These are phyloP conservation scores for Phialophora verrucosa DNA, from an alignment of 2,329 filamentous ascomycete genomes.

Conservation along the genomic window DNA sequence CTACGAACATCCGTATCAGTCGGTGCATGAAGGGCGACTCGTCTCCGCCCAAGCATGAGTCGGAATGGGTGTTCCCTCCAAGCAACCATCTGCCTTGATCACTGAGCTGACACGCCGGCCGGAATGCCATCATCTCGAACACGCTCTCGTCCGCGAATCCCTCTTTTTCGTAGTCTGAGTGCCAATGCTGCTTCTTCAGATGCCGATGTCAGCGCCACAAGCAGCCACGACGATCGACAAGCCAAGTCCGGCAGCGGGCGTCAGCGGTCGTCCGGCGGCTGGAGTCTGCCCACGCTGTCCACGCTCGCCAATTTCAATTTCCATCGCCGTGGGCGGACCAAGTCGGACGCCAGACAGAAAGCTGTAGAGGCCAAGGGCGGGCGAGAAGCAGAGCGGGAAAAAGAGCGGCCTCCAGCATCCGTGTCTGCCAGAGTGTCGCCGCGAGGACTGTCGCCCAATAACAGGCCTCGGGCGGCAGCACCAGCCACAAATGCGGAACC, in stretches of 20 bases:
- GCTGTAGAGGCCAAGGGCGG: slow-evolving; percentile 8
- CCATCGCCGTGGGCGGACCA: slow-evolving; percentile 19
- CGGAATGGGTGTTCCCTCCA: background rate
- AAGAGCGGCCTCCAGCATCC: background rate
- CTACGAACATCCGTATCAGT: background rate
- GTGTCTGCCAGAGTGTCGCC: slow-evolving; percentile 9
- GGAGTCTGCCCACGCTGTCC: slow-evolving; percentile 24
- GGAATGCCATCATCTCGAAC: slow-evolving; percentile 30
- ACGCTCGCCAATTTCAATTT: slow-evolving; percentile 25
- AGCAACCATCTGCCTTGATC: slow-evolving; percentile 1
- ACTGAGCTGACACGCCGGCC: slow-evolving; percentile 5
- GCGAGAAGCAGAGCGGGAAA: background rate
- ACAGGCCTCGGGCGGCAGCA: slow-evolving; percentile 4
- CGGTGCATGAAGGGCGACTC: slow-evolving; percentile 3
- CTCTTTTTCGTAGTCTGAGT: slow-evolving; percentile 34
- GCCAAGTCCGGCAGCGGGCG: slow-evolving; percentile 11
- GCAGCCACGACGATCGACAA: slow-evolving; percentile 2
- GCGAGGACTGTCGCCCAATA: slow-evolving; percentile 14
- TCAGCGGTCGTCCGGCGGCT: slow-evolving; percentile 16
- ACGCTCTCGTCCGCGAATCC: slow-evolving; percentile 25
- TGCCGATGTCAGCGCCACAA: slow-evolving; percentile 13
- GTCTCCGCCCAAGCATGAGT: background rate
- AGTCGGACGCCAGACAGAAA: slow-evolving; percentile 18
- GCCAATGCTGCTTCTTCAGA: slow-evolving; percentile 22
- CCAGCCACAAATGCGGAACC: slow-evolving; percentile 15